These are phyloP conservation scores for Aotearoamyces nothofagi DNA, from an alignment of 2,329 filamentous ascomycete genomes.

Conservation along the genomic window DNA sequence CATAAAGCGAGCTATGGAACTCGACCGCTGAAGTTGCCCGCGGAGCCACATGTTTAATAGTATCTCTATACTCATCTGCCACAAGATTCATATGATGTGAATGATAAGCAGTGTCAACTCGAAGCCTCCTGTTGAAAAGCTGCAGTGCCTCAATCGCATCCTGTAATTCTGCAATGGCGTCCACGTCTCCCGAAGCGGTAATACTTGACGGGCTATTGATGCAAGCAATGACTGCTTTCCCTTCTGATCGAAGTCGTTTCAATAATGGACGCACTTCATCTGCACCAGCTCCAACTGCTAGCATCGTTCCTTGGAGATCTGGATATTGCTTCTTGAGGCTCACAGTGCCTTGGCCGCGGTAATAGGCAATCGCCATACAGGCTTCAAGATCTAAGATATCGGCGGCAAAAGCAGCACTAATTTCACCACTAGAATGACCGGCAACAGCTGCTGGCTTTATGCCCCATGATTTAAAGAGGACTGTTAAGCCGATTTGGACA, in stretches of 20 bases:
- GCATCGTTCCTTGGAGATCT: constrained; percentile 30
- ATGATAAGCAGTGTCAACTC: constrained; percentile 19
- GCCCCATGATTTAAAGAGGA: constrained; percentile 27
- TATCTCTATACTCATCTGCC: constrained; percentile 11
- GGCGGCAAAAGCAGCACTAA: constrained; percentile 29
- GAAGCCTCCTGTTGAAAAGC: constrained; percentile 16
- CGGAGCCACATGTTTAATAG: constrained; percentile 7
- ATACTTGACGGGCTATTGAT: constrained; percentile 18
- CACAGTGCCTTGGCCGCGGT: constrained; percentile 20
- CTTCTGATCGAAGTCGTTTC: constrained; percentile 11
- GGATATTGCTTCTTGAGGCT: constrained; percentile 7
- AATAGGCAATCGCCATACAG: constrained; percentile 30
- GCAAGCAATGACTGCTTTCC: constrained; percentile 20
- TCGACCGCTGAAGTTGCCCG: constrained; percentile 3
- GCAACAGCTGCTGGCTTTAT: constrained; percentile 24
- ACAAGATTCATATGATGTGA: constrained; percentile 19
- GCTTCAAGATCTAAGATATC: constrained; percentile 20
- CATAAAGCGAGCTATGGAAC: constrained; percentile 13
- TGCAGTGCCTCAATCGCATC: constrained; percentile 12
- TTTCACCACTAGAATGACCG: constrained; percentile 33
- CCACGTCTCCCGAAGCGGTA: constrained; percentile 17
- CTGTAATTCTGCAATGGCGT: constrained; percentile 15
- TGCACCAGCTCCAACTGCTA: constrained; percentile 28
- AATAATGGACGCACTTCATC: constrained; percentile 21
- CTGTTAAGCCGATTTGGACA: constrained; percentile 29